Evolutionary conservation across 495 filamentous ascomycete genomes (phyloP).

Genomic region (Rusavskia elegans): DNA sequence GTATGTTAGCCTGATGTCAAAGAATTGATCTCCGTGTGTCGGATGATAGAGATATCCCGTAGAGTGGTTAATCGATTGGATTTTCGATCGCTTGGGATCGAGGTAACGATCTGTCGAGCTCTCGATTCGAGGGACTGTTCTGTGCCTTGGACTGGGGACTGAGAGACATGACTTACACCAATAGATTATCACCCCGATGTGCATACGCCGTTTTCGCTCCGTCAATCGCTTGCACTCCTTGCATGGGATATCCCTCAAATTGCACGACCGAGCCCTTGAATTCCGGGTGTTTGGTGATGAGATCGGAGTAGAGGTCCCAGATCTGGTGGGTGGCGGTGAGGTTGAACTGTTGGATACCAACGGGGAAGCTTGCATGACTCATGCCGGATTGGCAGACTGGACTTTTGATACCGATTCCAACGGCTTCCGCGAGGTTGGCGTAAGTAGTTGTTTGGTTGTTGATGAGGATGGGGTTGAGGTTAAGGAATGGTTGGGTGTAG

Average conservation of each 20-base stretch:
- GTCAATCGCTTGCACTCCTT: constrained; percentile 27
- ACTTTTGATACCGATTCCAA: not conserved
- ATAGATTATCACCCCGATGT: constrained; percentile 17
- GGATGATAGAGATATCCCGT: too few species aligned
- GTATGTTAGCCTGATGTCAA: too few species aligned
- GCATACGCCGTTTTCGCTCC: constrained; percentile 26
- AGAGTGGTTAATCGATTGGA: too few species aligned
- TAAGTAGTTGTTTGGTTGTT: not conserved
- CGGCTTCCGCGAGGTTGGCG: not conserved
- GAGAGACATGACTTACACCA: not conserved
- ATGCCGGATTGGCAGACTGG: not conserved
- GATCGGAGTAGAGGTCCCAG: not conserved
- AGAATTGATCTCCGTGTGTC: too few species aligned
- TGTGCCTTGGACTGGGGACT: too few species aligned
- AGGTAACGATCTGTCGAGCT: too few species aligned
- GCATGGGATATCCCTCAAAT: constrained; percentile 37
- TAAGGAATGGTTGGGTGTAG: not conserved
- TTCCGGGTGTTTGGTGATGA: constrained; percentile 5
- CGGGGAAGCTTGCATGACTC: not conserved
- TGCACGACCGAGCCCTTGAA: constrained; percentile 30
- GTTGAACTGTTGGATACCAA: not conserved
- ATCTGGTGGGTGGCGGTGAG: not conserved
- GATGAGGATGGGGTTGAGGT: not conserved
- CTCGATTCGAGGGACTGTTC: too few species aligned
- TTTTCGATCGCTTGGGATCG: too few species aligned